A percentile compares a stretch with the other conserved stretches of the same genome.
These are phyloP conservation scores for Sarocladium oryzae DNA, from an alignment of 2,329 filamentous ascomycete species.

Conservation along the genomic window DNA sequence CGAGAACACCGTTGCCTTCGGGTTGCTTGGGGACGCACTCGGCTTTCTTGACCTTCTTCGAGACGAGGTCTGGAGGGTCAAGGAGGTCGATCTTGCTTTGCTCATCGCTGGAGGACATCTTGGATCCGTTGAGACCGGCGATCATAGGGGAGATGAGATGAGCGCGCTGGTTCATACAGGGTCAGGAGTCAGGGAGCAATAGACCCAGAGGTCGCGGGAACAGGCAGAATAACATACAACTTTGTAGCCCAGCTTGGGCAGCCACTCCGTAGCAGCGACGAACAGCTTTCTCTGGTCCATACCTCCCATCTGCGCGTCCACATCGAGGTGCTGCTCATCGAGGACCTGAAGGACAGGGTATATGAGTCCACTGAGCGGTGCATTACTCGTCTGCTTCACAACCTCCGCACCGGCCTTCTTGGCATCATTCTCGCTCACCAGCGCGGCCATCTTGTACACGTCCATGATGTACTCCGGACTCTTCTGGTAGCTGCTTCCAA, in stretches of 20 bases:
- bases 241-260: constrained; percentile 81
- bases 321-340: constrained; percentile 82
- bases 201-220: background rate
- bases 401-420: constrained; percentile 90
- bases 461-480: constrained; percentile 77
- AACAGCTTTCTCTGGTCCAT: constrained; percentile 88
- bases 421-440: constrained; percentile 72
- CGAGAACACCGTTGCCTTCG: constrained; percentile 80
- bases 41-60: constrained; percentile 82
- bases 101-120: constrained; percentile 75
- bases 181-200: background rate
- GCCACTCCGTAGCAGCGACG: constrained; percentile 72
- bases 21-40: constrained; percentile 67
- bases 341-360: constrained; percentile 65
- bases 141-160: constrained; percentile 67
- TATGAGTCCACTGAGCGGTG: constrained; percentile 49
- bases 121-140: constrained; percentile 73
- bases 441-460: constrained; percentile 65
- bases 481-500: constrained; percentile 78
- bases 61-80: constrained; percentile 66
- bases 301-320: constrained; percentile 84
- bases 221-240: constrained; percentile 33
- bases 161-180: constrained; percentile 26
- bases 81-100: constrained; percentile 93
- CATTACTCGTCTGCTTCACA: constrained; percentile 83